A percentile compares a stretch with the other conserved stretches of the same genome.
phyloP scores from a whole-genome alignment of 2,329 filamentous ascomycete genomes.

The Colletotrichum cuscutae region DNA sequence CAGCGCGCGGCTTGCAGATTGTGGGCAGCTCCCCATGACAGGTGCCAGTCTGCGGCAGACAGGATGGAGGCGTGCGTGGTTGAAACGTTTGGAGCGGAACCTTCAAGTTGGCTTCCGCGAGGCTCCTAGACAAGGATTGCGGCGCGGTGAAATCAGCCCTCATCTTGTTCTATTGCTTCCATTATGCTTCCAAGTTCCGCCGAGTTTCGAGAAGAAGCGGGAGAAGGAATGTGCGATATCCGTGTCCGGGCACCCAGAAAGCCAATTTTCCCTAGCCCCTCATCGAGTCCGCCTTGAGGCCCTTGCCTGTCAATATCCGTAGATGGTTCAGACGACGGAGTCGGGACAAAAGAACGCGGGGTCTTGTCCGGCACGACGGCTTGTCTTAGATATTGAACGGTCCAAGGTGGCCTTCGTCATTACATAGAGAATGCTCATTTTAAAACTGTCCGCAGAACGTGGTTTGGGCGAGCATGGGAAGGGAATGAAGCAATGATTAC shows the following conservation, averaged over 20 bases:
- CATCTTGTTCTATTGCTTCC: constrained; percentile 21
- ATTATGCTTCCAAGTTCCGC: constrained; percentile 15
- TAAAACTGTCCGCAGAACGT: neutral
- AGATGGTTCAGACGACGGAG: constrained; percentile 3
- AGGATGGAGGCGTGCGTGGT: neutral
- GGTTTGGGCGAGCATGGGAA: neutral
- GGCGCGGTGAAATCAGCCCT: constrained; percentile 4
- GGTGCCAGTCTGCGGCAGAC: neutral
- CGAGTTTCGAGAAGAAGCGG: constrained; percentile 25
- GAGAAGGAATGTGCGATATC: constrained; percentile 1
- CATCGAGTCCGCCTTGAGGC: neutral
- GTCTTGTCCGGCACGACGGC: neutral
- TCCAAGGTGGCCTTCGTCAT: neutral
- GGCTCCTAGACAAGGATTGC: constrained; percentile 14
- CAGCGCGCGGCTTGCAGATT: neutral
- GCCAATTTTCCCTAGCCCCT: neutral
- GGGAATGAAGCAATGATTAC: constrained; percentile 14
- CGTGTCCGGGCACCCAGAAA: neutral
- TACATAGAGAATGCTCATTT: neutral
- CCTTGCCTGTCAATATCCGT: neutral
- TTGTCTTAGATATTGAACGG: neutral
- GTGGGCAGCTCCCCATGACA: neutral
- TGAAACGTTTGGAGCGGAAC: neutral
- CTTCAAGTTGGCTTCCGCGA: constrained; percentile 24
- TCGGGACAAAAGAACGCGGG: neutral